Conservation (phyloP, 2,329 filamentous ascomycete species). For the Phialocephala subalpina region DNA sequence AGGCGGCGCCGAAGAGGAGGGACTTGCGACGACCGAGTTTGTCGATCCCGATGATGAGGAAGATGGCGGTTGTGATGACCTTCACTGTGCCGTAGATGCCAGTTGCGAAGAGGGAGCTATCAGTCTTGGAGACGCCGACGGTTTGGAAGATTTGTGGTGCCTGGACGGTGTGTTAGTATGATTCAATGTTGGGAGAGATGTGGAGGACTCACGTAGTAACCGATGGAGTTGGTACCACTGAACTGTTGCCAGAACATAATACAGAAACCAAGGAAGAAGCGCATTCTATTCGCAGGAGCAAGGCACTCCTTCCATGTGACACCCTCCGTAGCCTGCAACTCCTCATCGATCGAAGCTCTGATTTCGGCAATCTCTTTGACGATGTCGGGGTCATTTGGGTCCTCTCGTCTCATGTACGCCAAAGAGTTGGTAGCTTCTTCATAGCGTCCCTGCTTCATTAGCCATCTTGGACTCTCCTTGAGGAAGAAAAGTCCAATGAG, state of each 20-base stretch:
- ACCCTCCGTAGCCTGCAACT: constrained; percentile 57
- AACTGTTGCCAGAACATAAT: constrained; percentile 73
- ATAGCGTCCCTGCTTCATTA: constrained; percentile 52
- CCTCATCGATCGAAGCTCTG: constrained; percentile 56
- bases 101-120: constrained; percentile 71
- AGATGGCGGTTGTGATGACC: constrained; percentile 66
- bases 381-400: constrained; percentile 37
- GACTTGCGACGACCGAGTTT: constrained; percentile 67
- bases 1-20: constrained; percentile 62
- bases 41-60: constrained; percentile 70
- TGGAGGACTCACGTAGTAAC: constrained; percentile 63
- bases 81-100: constrained; percentile 77
- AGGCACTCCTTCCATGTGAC: constrained; percentile 45
- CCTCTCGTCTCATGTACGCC: constrained; percentile 38
- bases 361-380: constrained; percentile 48
- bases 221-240: constrained; percentile 56
- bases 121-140: constrained; percentile 65
- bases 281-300: constrained; percentile 8
- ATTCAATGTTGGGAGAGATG: neutral
- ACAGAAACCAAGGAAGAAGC: constrained; percentile 44
- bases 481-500: constrained; percentile 55
- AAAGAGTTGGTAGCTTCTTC: constrained; percentile 58
- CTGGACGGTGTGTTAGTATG: neutral
- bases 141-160: constrained; percentile 70
- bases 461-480: constrained; percentile 62